These are phyloP conservation scores for Urtica urens DNA, from an alignment of 306 rosid genomes.

Conservation along the genomic window DNA sequence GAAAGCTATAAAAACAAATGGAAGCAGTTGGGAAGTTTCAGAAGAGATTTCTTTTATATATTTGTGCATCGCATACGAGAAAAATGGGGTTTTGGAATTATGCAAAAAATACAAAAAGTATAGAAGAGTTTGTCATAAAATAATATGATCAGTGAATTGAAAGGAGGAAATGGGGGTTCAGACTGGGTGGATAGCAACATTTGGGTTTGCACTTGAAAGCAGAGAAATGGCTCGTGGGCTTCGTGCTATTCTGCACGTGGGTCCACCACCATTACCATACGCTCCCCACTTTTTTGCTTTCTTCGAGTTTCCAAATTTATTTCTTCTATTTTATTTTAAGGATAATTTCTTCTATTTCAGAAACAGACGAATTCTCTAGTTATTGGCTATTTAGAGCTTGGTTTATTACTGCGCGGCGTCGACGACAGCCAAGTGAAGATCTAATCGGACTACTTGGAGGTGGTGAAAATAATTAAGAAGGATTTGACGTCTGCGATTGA, in stretches of 20 bases:
- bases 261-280: constrained; percentile 19
- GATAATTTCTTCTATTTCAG: too few relatives aligned
- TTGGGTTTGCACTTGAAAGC: constrained; percentile 10
- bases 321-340: too few relatives aligned
- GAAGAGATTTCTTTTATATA: constrained; percentile 20
- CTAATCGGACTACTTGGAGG: too few relatives aligned
- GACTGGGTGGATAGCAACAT: constrained; percentile 36
- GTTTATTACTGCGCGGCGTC: too few relatives aligned
- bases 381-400: too few relatives aligned
- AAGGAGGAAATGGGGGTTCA: constrained; percentile 29
- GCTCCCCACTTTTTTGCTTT: constrained; percentile 3
- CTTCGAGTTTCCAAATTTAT: too few relatives aligned
- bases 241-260: constrained; percentile 35
- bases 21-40: constrained; percentile 40
- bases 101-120: not conserved
- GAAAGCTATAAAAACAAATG: constrained; percentile 20
- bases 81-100: constrained; percentile 19
- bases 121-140: not conserved
- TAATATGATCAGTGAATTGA: constrained; percentile 20
- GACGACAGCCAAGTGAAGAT: too few relatives aligned
- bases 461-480: too few relatives aligned
- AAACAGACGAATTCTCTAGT: too few relatives aligned
- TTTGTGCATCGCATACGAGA: constrained; percentile 19
- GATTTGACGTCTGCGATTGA: too few relatives aligned
- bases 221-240: constrained; percentile 14